Conservation (phyloP, 2,329 filamentous ascomycete genomes). For the Cladophialophora yegresii region DNA sequence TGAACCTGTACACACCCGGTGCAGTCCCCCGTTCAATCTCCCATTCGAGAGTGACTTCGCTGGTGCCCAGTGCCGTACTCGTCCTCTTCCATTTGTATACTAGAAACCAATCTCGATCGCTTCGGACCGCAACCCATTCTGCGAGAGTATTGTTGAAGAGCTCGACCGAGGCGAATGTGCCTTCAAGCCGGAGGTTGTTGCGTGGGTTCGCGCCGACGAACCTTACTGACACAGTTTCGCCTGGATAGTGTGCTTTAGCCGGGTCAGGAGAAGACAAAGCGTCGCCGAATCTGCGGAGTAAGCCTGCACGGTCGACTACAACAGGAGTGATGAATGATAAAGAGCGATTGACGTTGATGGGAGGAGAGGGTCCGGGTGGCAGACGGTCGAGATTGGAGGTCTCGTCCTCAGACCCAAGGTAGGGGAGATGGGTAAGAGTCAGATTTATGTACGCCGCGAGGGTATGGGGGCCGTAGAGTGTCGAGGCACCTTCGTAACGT, state of each 20-base stretch:
- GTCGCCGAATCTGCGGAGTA: slow-evolving; percentile 70
- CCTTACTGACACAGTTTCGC: slow-evolving; percentile 63
- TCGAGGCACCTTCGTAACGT: slow-evolving; percentile 93
- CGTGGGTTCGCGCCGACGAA: slow-evolving; percentile 89
- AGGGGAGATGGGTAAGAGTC: slow-evolving; percentile 70
- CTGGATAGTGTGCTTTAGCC: slow-evolving; percentile 58
- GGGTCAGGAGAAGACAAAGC: slow-evolving; percentile 60
- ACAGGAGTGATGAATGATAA: slow-evolving; percentile 80
- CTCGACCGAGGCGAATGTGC: slow-evolving; percentile 78
- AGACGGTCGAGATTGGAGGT: slow-evolving; percentile 48
- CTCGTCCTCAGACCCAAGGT: slow-evolving; percentile 52
- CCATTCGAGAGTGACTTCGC: slow-evolving; percentile 79
- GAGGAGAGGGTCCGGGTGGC: slow-evolving; percentile 64
- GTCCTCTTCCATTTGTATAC: slow-evolving; percentile 78
- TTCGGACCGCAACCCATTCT: slow-evolving; percentile 66
- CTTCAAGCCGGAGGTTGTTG: slow-evolving; percentile 78
- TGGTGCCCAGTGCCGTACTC: slow-evolving; percentile 69
- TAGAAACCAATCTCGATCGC: slow-evolving; percentile 81
- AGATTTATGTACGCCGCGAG: slow-evolving; percentile 86
- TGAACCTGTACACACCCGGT: slow-evolving; percentile 71
- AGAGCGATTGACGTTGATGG: slow-evolving; percentile 74
- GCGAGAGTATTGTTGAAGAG: slow-evolving; percentile 50
- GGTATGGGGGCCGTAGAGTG: slow-evolving; percentile 79
- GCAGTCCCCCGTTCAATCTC: slow-evolving; percentile 61
- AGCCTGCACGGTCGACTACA: slow-evolving; percentile 67